phyloP scores from a whole-genome alignment of 2,329 filamentous ascomycete species.

The Escovopsis weberi region DNA sequence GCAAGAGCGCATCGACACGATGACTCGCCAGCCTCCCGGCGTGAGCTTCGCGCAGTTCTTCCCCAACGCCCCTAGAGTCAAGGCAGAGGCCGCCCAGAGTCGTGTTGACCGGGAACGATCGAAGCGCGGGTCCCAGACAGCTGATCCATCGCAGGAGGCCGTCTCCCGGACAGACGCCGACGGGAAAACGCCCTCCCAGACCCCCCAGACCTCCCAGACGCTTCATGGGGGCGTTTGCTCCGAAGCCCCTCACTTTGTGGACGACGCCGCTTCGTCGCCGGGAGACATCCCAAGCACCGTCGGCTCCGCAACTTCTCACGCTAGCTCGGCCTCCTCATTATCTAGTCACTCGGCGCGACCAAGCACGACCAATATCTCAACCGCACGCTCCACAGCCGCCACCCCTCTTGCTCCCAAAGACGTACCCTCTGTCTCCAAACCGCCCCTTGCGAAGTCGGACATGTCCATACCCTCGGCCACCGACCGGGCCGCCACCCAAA shows the following conservation, averaged over 20 bases:
- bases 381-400: conserved; percentile 25
- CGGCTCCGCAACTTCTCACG: conserved; percentile 57
- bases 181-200: conserved; percentile 10
- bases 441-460: conserved; percentile 37
- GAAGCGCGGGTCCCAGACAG: conserved; percentile 12
- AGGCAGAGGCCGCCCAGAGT: conserved; percentile 28
- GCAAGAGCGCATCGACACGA: conserved; percentile 40
- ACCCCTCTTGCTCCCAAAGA: conserved; percentile 21
- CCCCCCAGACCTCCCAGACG: conserved; percentile 9
- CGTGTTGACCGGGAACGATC: conserved; percentile 20
- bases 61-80: conserved; percentile 58
- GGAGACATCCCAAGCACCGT: conserved; percentile 57
- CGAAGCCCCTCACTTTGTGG: conserved; percentile 19
- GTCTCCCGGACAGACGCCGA: conserved; percentile 12
- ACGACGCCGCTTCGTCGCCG: conserved; percentile 44
- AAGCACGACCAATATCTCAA: conserved; percentile 26
- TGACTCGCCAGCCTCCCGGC: conserved; percentile 62
- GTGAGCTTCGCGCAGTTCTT: conserved; percentile 81
- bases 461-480: conserved; percentile 37
- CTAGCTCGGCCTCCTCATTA: conserved; percentile 56
- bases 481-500: conserved; percentile 17
- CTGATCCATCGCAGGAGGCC: conserved; percentile 12
- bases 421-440: conserved; percentile 35
- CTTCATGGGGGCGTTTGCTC: conserved; percentile 10
- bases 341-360: conserved; percentile 41